A percentile compares a stretch with the other conserved stretches of the same genome.
Conservation (phyloP, 2,329 filamentous ascomycete species). For the Pseudogymnoascus sp. region DNA sequence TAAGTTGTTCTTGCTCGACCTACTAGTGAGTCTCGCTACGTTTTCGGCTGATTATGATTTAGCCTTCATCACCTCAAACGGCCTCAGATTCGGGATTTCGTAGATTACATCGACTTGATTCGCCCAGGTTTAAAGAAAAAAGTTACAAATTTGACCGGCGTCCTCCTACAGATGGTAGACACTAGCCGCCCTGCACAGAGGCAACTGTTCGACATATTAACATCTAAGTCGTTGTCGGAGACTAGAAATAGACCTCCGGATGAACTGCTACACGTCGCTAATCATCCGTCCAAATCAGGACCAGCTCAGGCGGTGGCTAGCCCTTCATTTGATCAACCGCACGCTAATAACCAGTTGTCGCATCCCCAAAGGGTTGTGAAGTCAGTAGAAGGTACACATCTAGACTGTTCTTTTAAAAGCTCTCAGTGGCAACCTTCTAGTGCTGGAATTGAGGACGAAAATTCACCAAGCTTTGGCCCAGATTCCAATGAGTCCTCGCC, state of each 20-base stretch:
- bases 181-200: not conserved
- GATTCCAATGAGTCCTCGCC: not conserved
- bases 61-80: not conserved
- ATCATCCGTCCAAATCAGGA: not conserved
- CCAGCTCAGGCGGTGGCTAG: not conserved
- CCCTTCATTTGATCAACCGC: not conserved
- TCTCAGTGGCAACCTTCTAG: not conserved
- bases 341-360: not conserved
- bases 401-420: not conserved
- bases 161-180: slow-evolving; percentile 2
- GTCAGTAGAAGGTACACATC: not conserved
- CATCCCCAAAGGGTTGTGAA: not conserved
- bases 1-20: not conserved
- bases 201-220: not conserved
- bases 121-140: not conserved
- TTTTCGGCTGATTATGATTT: slow-evolving; percentile 1
- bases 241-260: not conserved
- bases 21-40: not conserved
- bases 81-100: not conserved
- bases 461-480: not conserved
- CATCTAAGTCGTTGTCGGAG: not conserved
- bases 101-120: not conserved
- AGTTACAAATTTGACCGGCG: not conserved
- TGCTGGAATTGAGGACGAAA: not conserved
- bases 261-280: not conserved